Evolutionary conservation across 1,284 basidiomycete genomes (phyloP), one percentile per base, ranked within the genome.

Genomic region (Erythrobasidium hasegawianum): DNA sequence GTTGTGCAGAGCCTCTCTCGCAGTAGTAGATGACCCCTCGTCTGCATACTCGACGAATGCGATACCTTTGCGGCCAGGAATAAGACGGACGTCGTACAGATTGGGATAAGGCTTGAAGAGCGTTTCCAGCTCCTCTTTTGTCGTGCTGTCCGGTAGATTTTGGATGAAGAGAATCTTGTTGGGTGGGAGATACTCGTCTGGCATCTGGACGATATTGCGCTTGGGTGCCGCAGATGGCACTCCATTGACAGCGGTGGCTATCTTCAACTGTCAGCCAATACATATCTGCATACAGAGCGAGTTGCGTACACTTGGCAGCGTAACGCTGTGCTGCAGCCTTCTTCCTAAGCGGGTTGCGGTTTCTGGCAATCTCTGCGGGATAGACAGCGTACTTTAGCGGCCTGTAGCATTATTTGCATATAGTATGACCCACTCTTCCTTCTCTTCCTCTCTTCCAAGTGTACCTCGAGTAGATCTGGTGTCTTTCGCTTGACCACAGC

Each of bases 141-240:
- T 90, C 45, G 80, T 87, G 74, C 92, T 90, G 59, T 80, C 79
- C 18, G 92, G 92, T 29, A 96, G 81, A 77, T 96, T 96, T 80
- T 99, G 95, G 71, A 98, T 78, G 83, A 99, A 99, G 64, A 99
- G 84, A 79, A 97, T 95, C 78, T 93, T 93, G 87, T 99, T 98
- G 33, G 95, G 95, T 2, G 96, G 96, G 8, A 98, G 84, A 79
- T 98, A 98, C 78, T 98, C 95, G 87, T 99, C 95, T 33, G 96
- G 94, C 89, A 96, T 94, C 58, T 67, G 65, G 1, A 67, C 57
- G 49, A 68, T 87, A 61, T 89, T 58, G 38, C 50, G 10, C 39
- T 53, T 38, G 45, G 50, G 54, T 20, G 69, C 67, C 61, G 68
- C 69, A 50, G 59, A 66, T 39, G 64, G 55, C 27, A 65, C 58